These are phyloP conservation scores for Phoenix dactylifera DNA, from an alignment of 176 grass and related monocot genomes.

Conservation along the genomic window DNA sequence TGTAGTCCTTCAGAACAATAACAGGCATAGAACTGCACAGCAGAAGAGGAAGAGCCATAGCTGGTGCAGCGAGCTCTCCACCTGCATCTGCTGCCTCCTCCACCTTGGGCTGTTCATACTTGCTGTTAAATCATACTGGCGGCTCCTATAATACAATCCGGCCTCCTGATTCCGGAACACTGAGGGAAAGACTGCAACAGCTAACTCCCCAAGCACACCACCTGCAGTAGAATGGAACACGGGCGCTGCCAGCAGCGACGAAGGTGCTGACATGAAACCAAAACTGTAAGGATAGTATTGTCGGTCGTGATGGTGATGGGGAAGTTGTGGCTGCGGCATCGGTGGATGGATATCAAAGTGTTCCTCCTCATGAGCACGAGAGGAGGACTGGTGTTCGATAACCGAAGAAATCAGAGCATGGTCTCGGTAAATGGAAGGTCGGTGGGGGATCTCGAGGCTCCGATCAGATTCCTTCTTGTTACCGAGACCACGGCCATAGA, in stretches of 20 bases:
- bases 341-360: neutral
- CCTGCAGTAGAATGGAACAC: constrained; percentile 24
- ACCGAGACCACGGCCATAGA: constrained; percentile 61
- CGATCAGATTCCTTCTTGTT: constrained; percentile 18
- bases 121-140: constrained; percentile 12
- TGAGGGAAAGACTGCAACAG: constrained; percentile 12
- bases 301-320: neutral
- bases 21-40: constrained; percentile 47
- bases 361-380: neutral
- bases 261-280: neutral
- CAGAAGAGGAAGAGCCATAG: constrained; percentile 67
- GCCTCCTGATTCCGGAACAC: constrained; percentile 11
- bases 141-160: constrained; percentile 17
- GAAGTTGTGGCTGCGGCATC: neutral
- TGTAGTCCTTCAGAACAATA: constrained; percentile 50
- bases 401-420: neutral
- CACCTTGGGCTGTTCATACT: constrained; percentile 27
- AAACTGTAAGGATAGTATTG: too few species aligned
- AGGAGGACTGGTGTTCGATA: neutral
- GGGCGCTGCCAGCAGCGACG: constrained; percentile 1
- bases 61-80: constrained; percentile 53
- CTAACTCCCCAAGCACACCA: constrained; percentile 28
- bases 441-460: constrained; percentile 1
- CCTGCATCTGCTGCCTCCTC: constrained; percentile 31
- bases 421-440: neutral